A percentile compares a stretch with the other conserved stretches of the same genome.
phyloP scores from a whole-genome alignment of 2,329 filamentous ascomycete species.

The Epichloe sp. region DNA sequence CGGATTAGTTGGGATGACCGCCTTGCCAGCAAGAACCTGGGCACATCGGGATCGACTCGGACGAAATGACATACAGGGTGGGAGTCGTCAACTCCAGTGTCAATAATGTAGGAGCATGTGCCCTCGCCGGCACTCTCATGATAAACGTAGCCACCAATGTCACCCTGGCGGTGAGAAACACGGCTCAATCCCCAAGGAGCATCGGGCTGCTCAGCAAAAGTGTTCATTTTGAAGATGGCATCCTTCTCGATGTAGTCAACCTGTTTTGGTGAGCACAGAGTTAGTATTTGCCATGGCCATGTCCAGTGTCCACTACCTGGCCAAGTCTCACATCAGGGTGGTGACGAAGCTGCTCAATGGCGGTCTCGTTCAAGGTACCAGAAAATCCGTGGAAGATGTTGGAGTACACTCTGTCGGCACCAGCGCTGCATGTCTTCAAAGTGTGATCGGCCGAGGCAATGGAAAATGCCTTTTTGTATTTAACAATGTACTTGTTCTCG shows the following conservation, averaged over 20 bases:
- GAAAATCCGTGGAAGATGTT: slow-evolving; percentile 13
- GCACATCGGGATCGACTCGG: slow-evolving; percentile 11
- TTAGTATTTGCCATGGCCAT: too few species aligned
- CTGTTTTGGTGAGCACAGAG: neutral
- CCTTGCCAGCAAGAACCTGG: neutral
- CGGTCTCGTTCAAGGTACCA: slow-evolving; percentile 9
- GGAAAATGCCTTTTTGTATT: slow-evolving; percentile 12
- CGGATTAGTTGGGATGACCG: slow-evolving; percentile 16
- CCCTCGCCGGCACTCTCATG: slow-evolving; percentile 25
- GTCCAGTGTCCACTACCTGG: too few species aligned
- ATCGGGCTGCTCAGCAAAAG: slow-evolving; percentile 7
- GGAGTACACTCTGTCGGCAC: slow-evolving; percentile 13
- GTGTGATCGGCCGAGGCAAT: slow-evolving; percentile 6
- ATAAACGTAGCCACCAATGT: slow-evolving; percentile 22
- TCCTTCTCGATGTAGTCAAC: slow-evolving; percentile 26
- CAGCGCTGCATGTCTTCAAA: slow-evolving; percentile 8
- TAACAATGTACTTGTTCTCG: slow-evolving; percentile 18
- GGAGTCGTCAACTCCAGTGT: slow-evolving; percentile 26
- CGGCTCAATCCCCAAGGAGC: slow-evolving; percentile 17
- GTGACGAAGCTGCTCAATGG: slow-evolving; percentile 11
- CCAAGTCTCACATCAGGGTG: slow-evolving; percentile 12
- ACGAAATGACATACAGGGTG: slow-evolving; percentile 25
- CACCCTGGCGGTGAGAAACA: slow-evolving; percentile 20
- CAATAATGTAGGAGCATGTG: slow-evolving; percentile 31
- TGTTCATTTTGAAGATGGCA: slow-evolving; percentile 13